Evolutionary conservation across 768 basidiomycete genomes (phyloP), one percentile per base, ranked within the genome.

Genomic region (Pleurotus eryngii): DNA sequence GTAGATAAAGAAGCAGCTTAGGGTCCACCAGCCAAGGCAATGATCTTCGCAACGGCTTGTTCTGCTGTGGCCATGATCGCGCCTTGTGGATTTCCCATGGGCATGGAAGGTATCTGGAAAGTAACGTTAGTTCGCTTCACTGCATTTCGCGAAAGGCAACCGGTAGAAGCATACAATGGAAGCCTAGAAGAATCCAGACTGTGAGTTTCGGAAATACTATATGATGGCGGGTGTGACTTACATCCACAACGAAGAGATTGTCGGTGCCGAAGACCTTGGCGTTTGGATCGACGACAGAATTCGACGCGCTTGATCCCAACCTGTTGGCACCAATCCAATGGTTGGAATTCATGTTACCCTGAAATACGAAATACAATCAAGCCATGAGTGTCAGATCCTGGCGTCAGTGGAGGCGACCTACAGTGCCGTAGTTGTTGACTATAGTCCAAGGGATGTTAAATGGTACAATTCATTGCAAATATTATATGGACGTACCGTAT

Each of bases 251-350:
- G 66, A 84, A 84, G 59, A 85, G 67, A 60, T 76, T 80, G 61
- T 75, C 74, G 3, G 79, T 80, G 56, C 71, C 69, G 48, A 71
- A 70, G 4, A 86, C 86, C 64, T 82, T 81, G 9, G 76, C 70
- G 64, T 85, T 84, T 58, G 75, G 67, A 59, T 86, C 84, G 17
- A 87, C 83, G 20, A 87, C 85, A 5, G 67, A 70, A 30, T 47
- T 59, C 14, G 43, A 58, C 20, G 68, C 65, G 37, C 67, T 60
- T 17, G 66, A 67, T 37, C 80, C 79, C 43, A 86, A 81, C 37
- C 65, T 72, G 63, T 76, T 76, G 4, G 83, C 75, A 17, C 82
- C 84, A 15, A 84, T 79, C 84, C 84, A 86, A 67, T 87, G 85
- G 63, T 87, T 87, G 5, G 82, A 84, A 68, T 81, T 74, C 70